These are phyloP conservation scores for Onygena corvina DNA, from an alignment of 2,329 filamentous ascomycete genomes.

Conservation along the genomic window DNA sequence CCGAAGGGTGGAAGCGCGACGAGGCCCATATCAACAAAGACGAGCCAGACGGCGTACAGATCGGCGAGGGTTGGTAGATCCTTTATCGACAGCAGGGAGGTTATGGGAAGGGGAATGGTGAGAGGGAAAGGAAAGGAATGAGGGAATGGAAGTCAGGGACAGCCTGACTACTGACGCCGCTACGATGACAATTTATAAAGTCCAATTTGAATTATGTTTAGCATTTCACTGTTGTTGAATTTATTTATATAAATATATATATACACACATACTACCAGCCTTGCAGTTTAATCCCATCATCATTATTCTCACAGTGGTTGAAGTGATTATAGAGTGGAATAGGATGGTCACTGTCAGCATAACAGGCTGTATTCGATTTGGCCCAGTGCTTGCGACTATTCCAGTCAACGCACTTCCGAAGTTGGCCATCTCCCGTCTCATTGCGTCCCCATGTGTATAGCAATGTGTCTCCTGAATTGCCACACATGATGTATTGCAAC, in stretches of 20 bases:
- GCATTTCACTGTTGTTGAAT: too few species aligned
- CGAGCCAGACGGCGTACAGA: neutral
- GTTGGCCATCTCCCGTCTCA: constrained; percentile 12
- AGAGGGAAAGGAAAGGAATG: neutral
- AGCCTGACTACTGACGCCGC: neutral
- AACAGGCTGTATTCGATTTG: neutral
- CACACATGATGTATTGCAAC: constrained; percentile 12
- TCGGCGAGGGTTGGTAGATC: neutral
- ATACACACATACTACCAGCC: too few species aligned
- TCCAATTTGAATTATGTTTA: too few species aligned
- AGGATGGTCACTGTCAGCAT: too few species aligned
- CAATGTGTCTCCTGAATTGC: constrained; percentile 11
- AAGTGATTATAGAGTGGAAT: too few species aligned
- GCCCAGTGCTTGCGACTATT: neutral
- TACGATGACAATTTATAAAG: neutral
- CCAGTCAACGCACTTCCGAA: constrained; percentile 13
- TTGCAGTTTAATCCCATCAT: too few species aligned
- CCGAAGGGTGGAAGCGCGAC: neutral
- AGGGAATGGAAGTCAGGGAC: neutral
- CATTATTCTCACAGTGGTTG: too few species aligned
- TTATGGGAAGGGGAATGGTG: neutral
- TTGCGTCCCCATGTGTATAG: constrained; percentile 9
- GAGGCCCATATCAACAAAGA: neutral
- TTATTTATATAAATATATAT: too few species aligned
- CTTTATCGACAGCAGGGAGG: neutral